A percentile compares a stretch with the other conserved stretches of the same genome.
phyloP scores from a whole-genome alignment of 345 rosid genomes.

The Carallia brachiata region DNA sequence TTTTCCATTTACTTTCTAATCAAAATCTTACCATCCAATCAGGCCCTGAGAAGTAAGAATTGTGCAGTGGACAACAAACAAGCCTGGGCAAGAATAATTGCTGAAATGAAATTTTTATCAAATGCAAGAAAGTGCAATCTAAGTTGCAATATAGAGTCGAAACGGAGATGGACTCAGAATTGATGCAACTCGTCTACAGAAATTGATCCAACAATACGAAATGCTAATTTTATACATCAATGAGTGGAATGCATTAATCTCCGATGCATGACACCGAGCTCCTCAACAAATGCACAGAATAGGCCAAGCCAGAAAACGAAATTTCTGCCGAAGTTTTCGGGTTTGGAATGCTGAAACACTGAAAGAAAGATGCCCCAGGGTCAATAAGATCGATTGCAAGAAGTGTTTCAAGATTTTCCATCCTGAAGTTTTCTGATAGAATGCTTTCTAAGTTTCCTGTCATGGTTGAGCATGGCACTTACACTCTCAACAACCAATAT shows the following conservation, averaged over 20 bases:
- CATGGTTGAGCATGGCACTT: constrained; percentile 76
- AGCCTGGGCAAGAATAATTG: too few species aligned
- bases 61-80: too few species aligned
- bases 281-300: background rate
- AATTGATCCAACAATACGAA: too few species aligned
- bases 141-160: too few species aligned
- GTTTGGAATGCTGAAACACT: background rate
- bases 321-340: background rate
- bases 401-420: constrained; percentile 25
- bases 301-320: constrained; percentile 1
- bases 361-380: background rate
- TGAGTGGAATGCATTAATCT: background rate
- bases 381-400: constrained; percentile 1
- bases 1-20: too few species aligned
- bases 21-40: too few species aligned
- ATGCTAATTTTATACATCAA: background rate
- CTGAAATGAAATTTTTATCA: too few species aligned
- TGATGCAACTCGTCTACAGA: too few species aligned
- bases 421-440: constrained; percentile 27
- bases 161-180: too few species aligned
- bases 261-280: background rate
- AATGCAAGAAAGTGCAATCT: too few species aligned
- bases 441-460: constrained; percentile 54
- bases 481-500: constrained; percentile 76
- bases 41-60: too few species aligned